Base-by-base conservation (phyloP, 2,329 filamentous ascomycete genomes). In the Verticillium tricorpus region DNA sequence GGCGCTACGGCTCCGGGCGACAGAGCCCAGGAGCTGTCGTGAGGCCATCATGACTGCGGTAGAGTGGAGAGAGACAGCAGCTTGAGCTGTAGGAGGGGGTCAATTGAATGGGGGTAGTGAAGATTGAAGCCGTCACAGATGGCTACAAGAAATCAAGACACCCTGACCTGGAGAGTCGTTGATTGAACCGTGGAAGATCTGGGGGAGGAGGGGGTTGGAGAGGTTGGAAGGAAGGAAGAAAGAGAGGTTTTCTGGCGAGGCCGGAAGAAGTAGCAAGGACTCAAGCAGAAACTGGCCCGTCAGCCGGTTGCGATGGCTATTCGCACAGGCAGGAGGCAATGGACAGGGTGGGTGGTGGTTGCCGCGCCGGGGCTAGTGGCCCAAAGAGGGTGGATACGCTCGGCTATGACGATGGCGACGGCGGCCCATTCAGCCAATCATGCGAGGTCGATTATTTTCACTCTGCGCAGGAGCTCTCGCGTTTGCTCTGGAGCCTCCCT, bases 21-120 rank as follows among this genome's bases (percentile, higher is more conserved):
- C 75, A 72, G 75, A 77, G 82, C 86, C 86, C 82, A 89, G 81
- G 78, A 89, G 80, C 82, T 89, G 87, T 82, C 88, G 84, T 75
- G 88, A 85, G 73, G 86, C 87, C 81, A 91, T 82, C 88, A 90
- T 90, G 75, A 71, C 86, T 78, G 73, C 66, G 61, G 71, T 71
- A 83, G 28, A 25, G 35, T 50, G 40, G 45, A 17, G 28, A 35
- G 12, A 28, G 22, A 25, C 28, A 37, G 56, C 61, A 56, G 57
- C 52, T 50, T 34, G 69, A 69, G 62, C 61, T 60, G 64, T 60
- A 60, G 54, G 56, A 22, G 59, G 39, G 60, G 60, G 56, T 73
- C 72, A 75, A 76, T 76, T 76, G 71, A 67, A 60, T 61, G 35
- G 58, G 37, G 58, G 60, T 56, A 61, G 57, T 61, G 58, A 50